phyloP scores from a whole-genome alignment of 345 rosid species.

The Gossypium ekmanianum region DNA sequence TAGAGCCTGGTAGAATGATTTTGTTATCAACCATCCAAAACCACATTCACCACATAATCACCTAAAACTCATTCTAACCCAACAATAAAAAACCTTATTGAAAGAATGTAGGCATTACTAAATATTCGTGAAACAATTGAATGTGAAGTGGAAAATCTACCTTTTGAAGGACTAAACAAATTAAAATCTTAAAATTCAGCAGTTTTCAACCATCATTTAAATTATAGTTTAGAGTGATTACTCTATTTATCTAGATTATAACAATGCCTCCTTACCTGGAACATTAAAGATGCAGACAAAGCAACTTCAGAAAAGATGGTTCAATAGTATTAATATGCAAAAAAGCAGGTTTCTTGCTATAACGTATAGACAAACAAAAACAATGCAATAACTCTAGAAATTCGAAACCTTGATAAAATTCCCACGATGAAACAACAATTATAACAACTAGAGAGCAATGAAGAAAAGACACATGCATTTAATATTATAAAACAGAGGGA shows the following conservation, averaged over 20 bases:
- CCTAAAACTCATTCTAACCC: neutral
- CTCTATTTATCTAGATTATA: neutral
- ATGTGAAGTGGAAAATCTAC: neutral
- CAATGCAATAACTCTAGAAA: neutral
- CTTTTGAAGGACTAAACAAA: neutral
- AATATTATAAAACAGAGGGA: neutral
- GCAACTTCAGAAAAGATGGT: conserved; percentile 1
- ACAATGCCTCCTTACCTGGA: neutral
- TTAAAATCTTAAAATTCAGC: conserved; percentile 1
- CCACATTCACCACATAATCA: neutral
- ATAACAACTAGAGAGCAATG: neutral
- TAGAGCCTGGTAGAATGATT: conserved; percentile 17
- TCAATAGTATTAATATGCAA: neutral
- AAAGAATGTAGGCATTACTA: neutral
- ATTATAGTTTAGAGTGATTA: conserved; percentile 6
- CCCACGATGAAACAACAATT: neutral
- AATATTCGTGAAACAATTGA: neutral
- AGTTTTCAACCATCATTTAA: conserved; percentile 1
- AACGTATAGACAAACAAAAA: neutral
- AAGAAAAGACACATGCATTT: neutral
- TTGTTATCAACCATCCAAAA: neutral
- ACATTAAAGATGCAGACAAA: neutral
- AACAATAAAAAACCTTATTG: neutral
- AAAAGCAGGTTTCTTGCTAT: neutral
- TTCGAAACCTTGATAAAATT: neutral